These are phyloP conservation scores for Angomonas deanei DNA, from an alignment of 208 protist species.

Conservation along the genomic window DNA sequence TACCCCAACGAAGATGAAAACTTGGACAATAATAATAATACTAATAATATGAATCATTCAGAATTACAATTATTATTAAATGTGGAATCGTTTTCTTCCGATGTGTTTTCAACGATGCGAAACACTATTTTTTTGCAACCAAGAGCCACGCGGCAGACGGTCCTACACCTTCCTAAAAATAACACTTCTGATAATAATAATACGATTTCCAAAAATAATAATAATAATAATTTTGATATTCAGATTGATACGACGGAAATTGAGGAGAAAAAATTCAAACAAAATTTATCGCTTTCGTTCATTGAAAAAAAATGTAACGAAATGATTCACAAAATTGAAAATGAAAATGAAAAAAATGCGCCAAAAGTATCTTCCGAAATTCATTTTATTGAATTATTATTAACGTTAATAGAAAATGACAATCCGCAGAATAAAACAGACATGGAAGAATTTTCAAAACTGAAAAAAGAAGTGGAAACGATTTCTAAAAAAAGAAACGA, in stretches of 20 bases:
- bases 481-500: too few species aligned
- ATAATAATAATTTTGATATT: constrained; percentile 1
- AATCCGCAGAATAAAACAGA: too few species aligned
- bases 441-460: too few species aligned
- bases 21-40: constrained; percentile 1
- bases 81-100: background rate
- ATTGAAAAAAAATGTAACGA: background rate
- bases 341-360: background rate
- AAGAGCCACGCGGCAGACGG: background rate
- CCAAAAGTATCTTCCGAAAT: background rate
- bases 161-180: too few species aligned
- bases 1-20: too few species aligned
- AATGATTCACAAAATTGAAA: background rate
- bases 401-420: background rate
- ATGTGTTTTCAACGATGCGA: background rate
- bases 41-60: background rate
- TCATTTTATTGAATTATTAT: background rate
- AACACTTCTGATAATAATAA: constrained; percentile 9
- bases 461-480: too few species aligned
- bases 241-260: too few species aligned
- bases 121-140: background rate
- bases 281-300: background rate
- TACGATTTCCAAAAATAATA: constrained; percentile 1
- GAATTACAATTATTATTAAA: constrained; percentile 1
- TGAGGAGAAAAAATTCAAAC: too few species aligned